A percentile compares a stretch with the other conserved stretches of the same genome.
These are phyloP conservation scores for Leccinum variicolor DNA, from an alignment of 768 basidiomycete species.

Conservation along the genomic window DNA sequence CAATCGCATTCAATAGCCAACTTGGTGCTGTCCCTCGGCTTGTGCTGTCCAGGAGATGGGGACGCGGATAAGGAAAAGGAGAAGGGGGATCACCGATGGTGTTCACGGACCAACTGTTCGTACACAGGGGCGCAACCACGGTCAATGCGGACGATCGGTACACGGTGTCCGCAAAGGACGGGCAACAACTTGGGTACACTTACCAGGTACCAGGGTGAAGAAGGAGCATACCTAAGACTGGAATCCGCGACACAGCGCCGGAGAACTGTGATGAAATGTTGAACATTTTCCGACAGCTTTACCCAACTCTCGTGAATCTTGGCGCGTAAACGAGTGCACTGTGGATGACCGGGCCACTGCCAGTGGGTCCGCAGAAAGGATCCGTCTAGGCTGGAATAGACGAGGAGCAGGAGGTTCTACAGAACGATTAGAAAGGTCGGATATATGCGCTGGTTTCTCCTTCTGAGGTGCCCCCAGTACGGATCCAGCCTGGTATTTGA, in stretches of 20 bases:
- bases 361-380: neutral
- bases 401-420: neutral
- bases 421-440: neutral
- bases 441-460: constrained; percentile 14
- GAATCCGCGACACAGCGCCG: neutral
- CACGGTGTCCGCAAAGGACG: constrained; percentile 2
- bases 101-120: neutral
- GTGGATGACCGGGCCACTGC: constrained; percentile 3
- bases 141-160: neutral
- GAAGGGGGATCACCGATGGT: neutral
- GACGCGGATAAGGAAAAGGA: neutral
- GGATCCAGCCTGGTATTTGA: neutral
- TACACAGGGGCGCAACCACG: neutral
- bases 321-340: neutral
- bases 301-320: neutral
- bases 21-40: neutral
- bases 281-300: neutral
- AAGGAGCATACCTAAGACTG: constrained; percentile 12
- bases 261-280: constrained; percentile 5
- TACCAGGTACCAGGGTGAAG: neutral
- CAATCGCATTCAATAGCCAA: constrained; percentile 5
- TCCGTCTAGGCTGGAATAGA: neutral
- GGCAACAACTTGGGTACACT: constrained; percentile 4
- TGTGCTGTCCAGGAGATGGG: neutral
- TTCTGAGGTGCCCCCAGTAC: neutral